phyloP scores from a whole-genome alignment of 495 filamentous ascomycete species.

The Delitschia confertaspora region DNA sequence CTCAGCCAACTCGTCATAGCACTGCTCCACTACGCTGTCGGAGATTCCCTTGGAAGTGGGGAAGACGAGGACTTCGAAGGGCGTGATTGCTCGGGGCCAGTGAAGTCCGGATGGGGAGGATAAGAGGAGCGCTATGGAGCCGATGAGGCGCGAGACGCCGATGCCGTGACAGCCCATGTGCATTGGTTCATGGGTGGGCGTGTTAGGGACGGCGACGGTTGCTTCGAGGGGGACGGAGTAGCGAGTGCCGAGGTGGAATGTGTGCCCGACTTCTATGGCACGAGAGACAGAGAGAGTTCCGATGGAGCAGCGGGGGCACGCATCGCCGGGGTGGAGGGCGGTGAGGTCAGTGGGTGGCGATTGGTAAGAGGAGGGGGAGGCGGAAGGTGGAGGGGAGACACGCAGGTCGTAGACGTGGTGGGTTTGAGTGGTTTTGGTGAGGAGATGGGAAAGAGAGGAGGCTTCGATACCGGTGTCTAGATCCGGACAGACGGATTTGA shows the following conservation, averaged over 20 bases:
- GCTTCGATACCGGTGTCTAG: slow-evolving; percentile 64
- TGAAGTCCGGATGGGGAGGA: slow-evolving; percentile 67
- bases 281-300: slow-evolving; percentile 57
- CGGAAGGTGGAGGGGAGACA: slow-evolving; percentile 1
- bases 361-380: slow-evolving; percentile 15
- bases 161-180: slow-evolving; percentile 98
- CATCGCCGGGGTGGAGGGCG: slow-evolving; percentile 53
- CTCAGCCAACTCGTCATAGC: slow-evolving; percentile 50
- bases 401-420: slow-evolving; percentile 10
- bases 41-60: slow-evolving; percentile 39
- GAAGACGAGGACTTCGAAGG: slow-evolving; percentile 71
- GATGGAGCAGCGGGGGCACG: slow-evolving; percentile 57
- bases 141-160: slow-evolving; percentile 84
- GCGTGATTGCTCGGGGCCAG: slow-evolving; percentile 82
- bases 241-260: slow-evolving; percentile 84
- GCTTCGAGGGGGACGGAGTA: slow-evolving; percentile 71
- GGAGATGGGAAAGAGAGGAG: slow-evolving; percentile 2
- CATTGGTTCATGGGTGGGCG: slow-evolving; percentile 44
- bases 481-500: slow-evolving; percentile 63
- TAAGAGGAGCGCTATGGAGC: slow-evolving; percentile 67
- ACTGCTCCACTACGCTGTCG: slow-evolving; percentile 42
- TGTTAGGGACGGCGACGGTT: slow-evolving; percentile 37
- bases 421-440: slow-evolving; percentile 5
- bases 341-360: slow-evolving; percentile 16
- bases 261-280: slow-evolving; percentile 87